Evolutionary conservation across 495 filamentous ascomycete species (phyloP).

Genomic region (Daldinia childiae): DNA sequence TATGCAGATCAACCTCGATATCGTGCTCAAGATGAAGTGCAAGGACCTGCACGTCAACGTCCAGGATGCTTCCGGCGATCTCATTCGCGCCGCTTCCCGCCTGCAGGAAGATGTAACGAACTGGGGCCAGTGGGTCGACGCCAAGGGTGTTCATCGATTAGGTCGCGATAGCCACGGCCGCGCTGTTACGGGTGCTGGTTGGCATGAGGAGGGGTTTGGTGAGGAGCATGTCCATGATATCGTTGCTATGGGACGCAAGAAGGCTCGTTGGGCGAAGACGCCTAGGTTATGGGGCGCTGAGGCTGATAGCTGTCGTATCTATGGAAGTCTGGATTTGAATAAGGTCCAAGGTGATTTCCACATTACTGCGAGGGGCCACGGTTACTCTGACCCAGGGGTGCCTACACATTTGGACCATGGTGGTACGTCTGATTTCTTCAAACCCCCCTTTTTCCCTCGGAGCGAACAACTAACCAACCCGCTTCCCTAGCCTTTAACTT

Average conservation of each 20-base stretch:
- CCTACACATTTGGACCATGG: constrained; percentile 81
- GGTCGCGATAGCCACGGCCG: constrained; percentile 60
- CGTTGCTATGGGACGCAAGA: constrained; percentile 65
- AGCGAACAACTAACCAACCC: constrained; percentile 7
- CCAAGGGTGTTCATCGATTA: constrained; percentile 72
- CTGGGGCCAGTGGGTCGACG: constrained; percentile 84
- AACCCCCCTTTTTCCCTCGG: neutral
- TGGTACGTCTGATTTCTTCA: constrained; percentile 59
- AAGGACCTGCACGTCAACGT: constrained; percentile 92
- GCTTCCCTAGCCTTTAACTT: constrained; percentile 85
- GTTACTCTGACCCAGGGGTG: constrained; percentile 78
- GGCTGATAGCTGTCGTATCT: constrained; percentile 81
- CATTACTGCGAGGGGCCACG: constrained; percentile 94
- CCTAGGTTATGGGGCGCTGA: constrained; percentile 68
- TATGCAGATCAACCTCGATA: constrained; percentile 94
- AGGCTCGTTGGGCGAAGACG: constrained; percentile 73
- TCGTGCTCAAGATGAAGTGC: constrained; percentile 92
- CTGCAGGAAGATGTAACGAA: constrained; percentile 79
- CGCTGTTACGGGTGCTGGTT: constrained; percentile 63
- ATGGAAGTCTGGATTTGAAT: constrained; percentile 87
- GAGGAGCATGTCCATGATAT: constrained; percentile 81
- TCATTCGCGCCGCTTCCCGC: constrained; percentile 81
- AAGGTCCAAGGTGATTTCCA: constrained; percentile 99
- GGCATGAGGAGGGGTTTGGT: constrained; percentile 67
- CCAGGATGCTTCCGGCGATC: constrained; percentile 92